phyloP scores from a whole-genome alignment of 495 filamentous ascomycete genomes.

The Lepidopterella palustris region DNA sequence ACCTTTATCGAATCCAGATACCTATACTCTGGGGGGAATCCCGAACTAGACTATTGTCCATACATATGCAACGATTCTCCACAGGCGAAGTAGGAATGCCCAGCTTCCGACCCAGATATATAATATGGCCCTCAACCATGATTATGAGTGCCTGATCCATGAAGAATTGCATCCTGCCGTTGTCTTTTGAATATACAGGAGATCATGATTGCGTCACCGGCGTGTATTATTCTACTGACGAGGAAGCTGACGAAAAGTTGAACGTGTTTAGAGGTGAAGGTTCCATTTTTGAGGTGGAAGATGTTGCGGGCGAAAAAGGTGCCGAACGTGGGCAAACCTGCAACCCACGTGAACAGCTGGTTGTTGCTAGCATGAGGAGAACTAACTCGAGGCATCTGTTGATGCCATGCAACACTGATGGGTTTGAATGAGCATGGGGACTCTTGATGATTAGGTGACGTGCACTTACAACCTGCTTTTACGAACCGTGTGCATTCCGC shows the following conservation, averaged over 20 bases:
- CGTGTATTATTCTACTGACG: conserved; percentile 7
- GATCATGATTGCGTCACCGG: background rate
- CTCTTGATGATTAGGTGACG: background rate
- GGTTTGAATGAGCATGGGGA: background rate
- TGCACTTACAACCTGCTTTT: conserved; percentile 13
- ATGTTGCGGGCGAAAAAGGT: conserved; percentile 11
- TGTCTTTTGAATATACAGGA: background rate
- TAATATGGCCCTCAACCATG: conserved; percentile 15
- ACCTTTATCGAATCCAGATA: too few species aligned
- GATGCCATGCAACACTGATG: conserved; percentile 8
- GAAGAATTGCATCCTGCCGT: conserved; percentile 1
- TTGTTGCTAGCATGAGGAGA: background rate
- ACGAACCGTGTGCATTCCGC: conserved; percentile 9
- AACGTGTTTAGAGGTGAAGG: conserved; percentile 15
- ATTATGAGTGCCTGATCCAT: conserved; percentile 9
- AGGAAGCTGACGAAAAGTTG: conserved; percentile 14
- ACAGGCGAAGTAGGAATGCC: too few species aligned
- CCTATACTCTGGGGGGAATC: too few species aligned
- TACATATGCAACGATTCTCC: too few species aligned
- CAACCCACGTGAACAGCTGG: background rate
- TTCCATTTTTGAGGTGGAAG: conserved; percentile 9
- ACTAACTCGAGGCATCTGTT: conserved; percentile 8
- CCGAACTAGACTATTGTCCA: too few species aligned
- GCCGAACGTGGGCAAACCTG: background rate
- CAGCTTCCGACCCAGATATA: conserved; percentile 6